Evolutionary conservation across 768 basidiomycete species (phyloP).

Genomic region (Phaeotremella fagi): DNA sequence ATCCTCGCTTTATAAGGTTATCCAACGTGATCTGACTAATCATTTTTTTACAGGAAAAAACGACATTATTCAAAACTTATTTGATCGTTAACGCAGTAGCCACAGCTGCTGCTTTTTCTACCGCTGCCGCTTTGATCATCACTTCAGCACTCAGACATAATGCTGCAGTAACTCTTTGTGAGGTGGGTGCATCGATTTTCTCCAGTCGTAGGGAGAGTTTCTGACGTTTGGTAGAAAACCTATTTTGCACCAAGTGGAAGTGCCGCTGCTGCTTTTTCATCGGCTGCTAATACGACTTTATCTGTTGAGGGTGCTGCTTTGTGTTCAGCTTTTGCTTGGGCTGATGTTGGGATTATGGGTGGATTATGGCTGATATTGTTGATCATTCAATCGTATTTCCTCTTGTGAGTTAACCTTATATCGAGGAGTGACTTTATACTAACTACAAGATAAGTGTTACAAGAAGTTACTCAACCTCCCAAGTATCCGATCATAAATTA

Average conservation of each 20-base stretch:
- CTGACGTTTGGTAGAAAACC: slow-evolving; percentile 8
- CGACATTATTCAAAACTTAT: slow-evolving; percentile 43
- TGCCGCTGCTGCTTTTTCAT: slow-evolving; percentile 1
- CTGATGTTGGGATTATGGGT: slow-evolving; percentile 84
- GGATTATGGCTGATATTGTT: slow-evolving; percentile 77
- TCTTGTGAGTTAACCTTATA: slow-evolving; percentile 30
- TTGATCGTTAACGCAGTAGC: slow-evolving; percentile 27
- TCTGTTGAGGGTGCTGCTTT: slow-evolving; percentile 61
- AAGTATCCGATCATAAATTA: slow-evolving; percentile 73
- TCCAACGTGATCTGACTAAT: not conserved
- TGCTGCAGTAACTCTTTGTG: slow-evolving; percentile 65
- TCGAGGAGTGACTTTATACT: not conserved
- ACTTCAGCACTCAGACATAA: slow-evolving; percentile 73
- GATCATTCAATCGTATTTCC: slow-evolving; percentile 64
- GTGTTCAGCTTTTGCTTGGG: slow-evolving; percentile 88
- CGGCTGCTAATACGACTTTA: slow-evolving; percentile 23
- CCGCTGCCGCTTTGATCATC: slow-evolving; percentile 75
- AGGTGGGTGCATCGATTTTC: slow-evolving; percentile 48
- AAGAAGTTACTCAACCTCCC: slow-evolving; percentile 64
- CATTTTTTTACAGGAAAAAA: slow-evolving; percentile 39
- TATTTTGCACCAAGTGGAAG: slow-evolving; percentile 40
- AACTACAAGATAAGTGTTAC: slow-evolving; percentile 50
- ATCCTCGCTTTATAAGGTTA: not conserved
- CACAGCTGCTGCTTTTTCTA: slow-evolving; percentile 59
- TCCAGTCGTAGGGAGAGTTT: too few relatives aligned